Base-by-base conservation (phyloP, 1,284 basidiomycete species). In the Leucoagaricus sp. region DNA sequence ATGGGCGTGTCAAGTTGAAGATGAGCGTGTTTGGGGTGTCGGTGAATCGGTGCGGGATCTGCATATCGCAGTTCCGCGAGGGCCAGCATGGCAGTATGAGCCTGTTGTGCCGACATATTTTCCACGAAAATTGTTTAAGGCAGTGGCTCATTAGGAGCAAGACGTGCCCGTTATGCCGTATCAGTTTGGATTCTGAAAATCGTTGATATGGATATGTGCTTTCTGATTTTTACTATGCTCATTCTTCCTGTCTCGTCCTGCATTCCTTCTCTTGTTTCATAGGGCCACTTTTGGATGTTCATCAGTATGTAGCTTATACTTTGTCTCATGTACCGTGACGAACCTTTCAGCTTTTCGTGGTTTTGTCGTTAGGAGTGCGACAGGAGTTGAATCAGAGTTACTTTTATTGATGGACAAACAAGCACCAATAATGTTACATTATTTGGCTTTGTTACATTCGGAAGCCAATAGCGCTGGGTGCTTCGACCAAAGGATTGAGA, bases 31-130 rank as follows among this genome's bases (percentile, higher is more conserved):
- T 90, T n/a, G 92, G 89, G 23, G 78, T 84, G 9, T 68, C 81
- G 1, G 91, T 95, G 26, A 85, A 91, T 61, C 86, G 85, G 64
- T 96, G 93, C 66, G 83, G 85, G 25, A 87, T 94, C 48, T 95
- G 93, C 69, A 72, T 91, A 63, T 79, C 77, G 49, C 89, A 91
- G 73, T 95, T 93, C 75, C 84, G 79, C 65, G 79, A 80, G 12
- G 80, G 74, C 5, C 74, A 75, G 58, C 80, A 78, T 12, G 90
- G 83, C 2, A 82, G 82, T 49, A 68, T 91, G 64, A 79, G 85
- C 2, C 81, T 81, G 15, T 70, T 68, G n/a, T 95, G 93, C 69
- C 77, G 78, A 60, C 93, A 95, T 73, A 75, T 81, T 71, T 89
- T 85, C 64, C 85, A 87, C 65, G 80, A 83, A 58, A 72, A 70